A percentile compares a stretch with the other conserved stretches of the same genome.
These are phyloP conservation scores for Fermentozyma sake DNA, from an alignment of 1,139 yeast species.

Conservation along the genomic window DNA sequence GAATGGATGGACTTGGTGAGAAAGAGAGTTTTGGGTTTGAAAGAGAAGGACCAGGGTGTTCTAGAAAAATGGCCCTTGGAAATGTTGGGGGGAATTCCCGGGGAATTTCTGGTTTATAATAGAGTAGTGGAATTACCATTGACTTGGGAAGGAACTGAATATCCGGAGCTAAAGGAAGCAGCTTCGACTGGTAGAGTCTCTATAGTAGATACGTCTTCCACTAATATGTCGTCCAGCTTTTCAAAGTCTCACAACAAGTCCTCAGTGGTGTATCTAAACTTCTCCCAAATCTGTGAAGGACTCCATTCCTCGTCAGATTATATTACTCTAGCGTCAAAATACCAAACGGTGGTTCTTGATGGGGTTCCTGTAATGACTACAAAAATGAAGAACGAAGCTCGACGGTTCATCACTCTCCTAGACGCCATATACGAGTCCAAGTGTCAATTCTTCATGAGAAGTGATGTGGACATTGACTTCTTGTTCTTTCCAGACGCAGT, in stretches of 20 bases:
- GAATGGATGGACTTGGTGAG: slow-evolving; percentile 36
- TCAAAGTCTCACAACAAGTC: too few species aligned
- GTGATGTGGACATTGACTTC: slow-evolving; percentile 46
- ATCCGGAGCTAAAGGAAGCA: too few species aligned
- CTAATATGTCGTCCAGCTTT: too few species aligned
- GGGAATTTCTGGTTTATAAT: slow-evolving; percentile 49
- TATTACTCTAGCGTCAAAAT: slow-evolving; percentile 60
- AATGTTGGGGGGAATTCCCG: slow-evolving; percentile 10
- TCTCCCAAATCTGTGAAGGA: slow-evolving; percentile 53
- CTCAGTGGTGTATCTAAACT: slow-evolving; percentile 51
- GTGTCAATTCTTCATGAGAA: slow-evolving; percentile 52
- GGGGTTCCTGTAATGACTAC: slow-evolving; percentile 58
- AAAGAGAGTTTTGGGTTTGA: slow-evolving; percentile 13
- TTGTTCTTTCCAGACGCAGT: slow-evolving; percentile 56
- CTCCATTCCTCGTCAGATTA: slow-evolving; percentile 65
- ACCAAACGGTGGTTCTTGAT: slow-evolving; percentile 53
- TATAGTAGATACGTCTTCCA: too few species aligned
- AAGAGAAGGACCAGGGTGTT: too few species aligned
- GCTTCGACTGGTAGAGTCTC: too few species aligned
- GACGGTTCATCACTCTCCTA: slow-evolving; percentile 59
- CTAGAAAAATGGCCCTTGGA: too few species aligned
- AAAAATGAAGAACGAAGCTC: slow-evolving; percentile 62
- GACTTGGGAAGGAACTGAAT: slow-evolving; percentile 33
- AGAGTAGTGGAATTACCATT: slow-evolving; percentile 46
- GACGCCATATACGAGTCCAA: slow-evolving; percentile 69